Evolutionary conservation across 176 grass and related monocot genomes (phyloP).

Genomic region (Musa schizocarpa): DNA sequence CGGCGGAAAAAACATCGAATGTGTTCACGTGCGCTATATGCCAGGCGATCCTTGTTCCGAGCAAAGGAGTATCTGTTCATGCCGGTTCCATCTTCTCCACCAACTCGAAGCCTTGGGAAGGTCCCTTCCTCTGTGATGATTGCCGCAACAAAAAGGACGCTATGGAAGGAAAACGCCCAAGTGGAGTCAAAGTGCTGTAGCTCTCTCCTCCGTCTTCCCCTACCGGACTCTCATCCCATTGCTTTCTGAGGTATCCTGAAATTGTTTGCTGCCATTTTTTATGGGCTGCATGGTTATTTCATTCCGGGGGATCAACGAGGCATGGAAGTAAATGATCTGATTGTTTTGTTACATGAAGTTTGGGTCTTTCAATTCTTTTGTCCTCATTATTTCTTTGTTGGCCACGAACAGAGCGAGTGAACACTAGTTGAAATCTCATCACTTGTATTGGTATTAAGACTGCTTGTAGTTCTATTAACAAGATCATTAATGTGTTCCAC

Average conservation of each 20-base stretch:
- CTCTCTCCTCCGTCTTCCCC: background rate
- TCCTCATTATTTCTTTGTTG: background rate
- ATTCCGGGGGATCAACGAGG: background rate
- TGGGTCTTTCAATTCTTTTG: background rate
- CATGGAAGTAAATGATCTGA: background rate
- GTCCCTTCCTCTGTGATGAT: conserved; percentile 74
- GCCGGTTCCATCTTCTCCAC: conserved; percentile 59
- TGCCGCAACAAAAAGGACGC: conserved; percentile 94
- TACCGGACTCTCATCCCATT: background rate
- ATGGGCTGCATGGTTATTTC: conserved; percentile 23
- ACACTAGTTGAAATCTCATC: no score
- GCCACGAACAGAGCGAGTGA: no score
- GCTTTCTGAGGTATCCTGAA: background rate
- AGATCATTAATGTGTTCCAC: no score
- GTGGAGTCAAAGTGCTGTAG: conserved; percentile 78
- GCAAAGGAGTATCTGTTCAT: conserved; percentile 76
- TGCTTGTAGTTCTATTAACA: no score
- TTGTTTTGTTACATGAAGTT: background rate
- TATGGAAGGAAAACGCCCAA: conserved; percentile 90
- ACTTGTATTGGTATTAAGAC: no score
- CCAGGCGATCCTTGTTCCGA: conserved; percentile 70
- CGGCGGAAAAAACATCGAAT: conserved; percentile 34
- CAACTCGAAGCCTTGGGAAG: conserved; percentile 82
- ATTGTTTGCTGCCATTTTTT: conserved; percentile 24
- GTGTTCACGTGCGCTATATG: conserved; percentile 90